A percentile compares a stretch with the other conserved stretches of the same genome.
phyloP scores from a whole-genome alignment of 805 yeast species.

The Teunomyces aglyptinius region DNA sequence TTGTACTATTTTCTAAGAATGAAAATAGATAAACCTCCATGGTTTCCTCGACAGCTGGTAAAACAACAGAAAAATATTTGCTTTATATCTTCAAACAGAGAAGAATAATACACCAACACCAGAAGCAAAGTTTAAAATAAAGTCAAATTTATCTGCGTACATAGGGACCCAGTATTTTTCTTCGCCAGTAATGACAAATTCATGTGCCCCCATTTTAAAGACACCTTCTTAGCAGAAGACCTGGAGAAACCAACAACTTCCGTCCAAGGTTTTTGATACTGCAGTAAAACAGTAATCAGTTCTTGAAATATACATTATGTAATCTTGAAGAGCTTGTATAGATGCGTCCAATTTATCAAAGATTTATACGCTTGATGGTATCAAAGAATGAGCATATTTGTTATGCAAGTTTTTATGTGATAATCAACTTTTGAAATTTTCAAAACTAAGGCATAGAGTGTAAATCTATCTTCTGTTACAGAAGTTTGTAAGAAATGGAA shows the following conservation, averaged over 20 bases:
- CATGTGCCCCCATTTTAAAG: constrained; percentile 50
- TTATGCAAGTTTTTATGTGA: too few relatives aligned
- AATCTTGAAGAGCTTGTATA: neutral
- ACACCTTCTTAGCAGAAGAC: constrained; percentile 49
- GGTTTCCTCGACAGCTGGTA: constrained; percentile 49
- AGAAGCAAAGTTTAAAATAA: constrained; percentile 54
- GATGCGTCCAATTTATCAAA: neutral
- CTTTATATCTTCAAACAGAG: constrained; percentile 56
- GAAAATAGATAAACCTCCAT: constrained; percentile 49
- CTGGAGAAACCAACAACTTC: constrained; percentile 58
- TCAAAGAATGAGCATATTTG: too few relatives aligned
- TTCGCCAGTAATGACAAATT: constrained; percentile 54
- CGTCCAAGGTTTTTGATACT: constrained; percentile 30
- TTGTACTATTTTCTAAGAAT: constrained; percentile 49
- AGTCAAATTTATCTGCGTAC: constrained; percentile 41
- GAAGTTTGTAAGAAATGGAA: neutral
- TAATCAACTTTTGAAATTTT: too few relatives aligned
- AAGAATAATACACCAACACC: constrained; percentile 50
- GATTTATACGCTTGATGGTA: too few relatives aligned
- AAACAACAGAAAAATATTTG: constrained; percentile 62
- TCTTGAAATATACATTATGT: neutral
- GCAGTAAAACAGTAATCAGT: too few relatives aligned
- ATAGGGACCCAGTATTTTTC: constrained; percentile 40
- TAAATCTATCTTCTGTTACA: neutral
- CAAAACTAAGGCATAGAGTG: too few relatives aligned